Evolutionary conservation across 441 rosid species (phyloP).

Genomic region (Biscutella laevigata): DNA sequence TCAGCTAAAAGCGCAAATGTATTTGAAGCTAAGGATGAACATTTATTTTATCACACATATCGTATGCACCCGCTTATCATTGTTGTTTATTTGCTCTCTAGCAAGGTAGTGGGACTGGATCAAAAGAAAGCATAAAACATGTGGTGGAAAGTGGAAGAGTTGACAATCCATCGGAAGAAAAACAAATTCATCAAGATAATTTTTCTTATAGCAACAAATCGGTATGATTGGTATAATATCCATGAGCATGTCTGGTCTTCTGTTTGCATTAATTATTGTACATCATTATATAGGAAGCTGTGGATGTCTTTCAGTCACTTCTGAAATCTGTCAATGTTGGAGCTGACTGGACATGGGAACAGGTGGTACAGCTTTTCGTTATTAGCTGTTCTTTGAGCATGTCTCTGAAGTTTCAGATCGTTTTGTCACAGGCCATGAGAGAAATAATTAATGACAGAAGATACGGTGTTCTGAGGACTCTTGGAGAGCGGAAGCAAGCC

Average conservation of each 20-base stretch:
- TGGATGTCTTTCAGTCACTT: constrained; percentile 51
- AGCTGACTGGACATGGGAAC: constrained; percentile 79
- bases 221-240: constrained; percentile 32
- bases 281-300: constrained; percentile 41
- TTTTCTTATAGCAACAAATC: constrained; percentile 48
- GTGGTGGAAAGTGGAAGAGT: constrained; percentile 35
- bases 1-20: constrained; percentile 42
- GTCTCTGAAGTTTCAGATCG: constrained; percentile 25
- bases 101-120: constrained; percentile 27
- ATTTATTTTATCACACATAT: constrained; percentile 11
- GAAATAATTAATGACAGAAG: constrained; percentile 61
- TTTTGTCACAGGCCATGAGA: constrained; percentile 48
- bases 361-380: constrained; percentile 35
- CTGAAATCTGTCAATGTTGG: constrained; percentile 54
- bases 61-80: constrained; percentile 9
- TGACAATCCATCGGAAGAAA: constrained; percentile 43
- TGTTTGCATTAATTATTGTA: constrained; percentile 14
- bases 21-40: constrained; percentile 17
- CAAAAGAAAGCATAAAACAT: constrained; percentile 46
- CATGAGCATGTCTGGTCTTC: constrained; percentile 10
- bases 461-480: constrained; percentile 61
- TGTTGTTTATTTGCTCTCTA: constrained; percentile 19
- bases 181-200: constrained; percentile 43
- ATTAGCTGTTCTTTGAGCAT: constrained; percentile 11
- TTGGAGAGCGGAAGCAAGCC: constrained; percentile 70